These are phyloP conservation scores for Hanseniaspora gamundiae DNA, from an alignment of 1,139 yeast species.

Conservation along the genomic window DNA sequence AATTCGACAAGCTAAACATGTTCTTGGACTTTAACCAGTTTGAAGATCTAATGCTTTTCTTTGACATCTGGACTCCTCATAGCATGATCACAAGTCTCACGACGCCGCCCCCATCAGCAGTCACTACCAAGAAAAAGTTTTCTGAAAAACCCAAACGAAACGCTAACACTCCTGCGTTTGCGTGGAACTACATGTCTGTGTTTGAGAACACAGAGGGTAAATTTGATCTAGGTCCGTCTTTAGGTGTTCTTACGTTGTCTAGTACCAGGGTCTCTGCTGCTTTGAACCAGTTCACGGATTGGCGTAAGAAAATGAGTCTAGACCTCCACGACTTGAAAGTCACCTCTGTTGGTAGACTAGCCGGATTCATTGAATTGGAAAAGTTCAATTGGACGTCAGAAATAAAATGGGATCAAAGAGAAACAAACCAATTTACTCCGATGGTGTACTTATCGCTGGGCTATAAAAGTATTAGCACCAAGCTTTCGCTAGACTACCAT, in stretches of 20 bases:
- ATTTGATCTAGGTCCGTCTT: slow-evolving; percentile 72
- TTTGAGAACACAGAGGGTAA: slow-evolving; percentile 41
- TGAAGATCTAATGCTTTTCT: slow-evolving; percentile 73
- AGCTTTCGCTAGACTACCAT: slow-evolving; percentile 72
- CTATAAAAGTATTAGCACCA: slow-evolving; percentile 41
- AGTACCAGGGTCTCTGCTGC: slow-evolving; percentile 58
- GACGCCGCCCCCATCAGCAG: not conserved
- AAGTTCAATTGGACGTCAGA: slow-evolving; percentile 50
- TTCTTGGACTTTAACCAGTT: slow-evolving; percentile 72
- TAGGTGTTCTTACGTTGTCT: slow-evolving; percentile 50
- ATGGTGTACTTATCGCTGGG: slow-evolving; percentile 52
- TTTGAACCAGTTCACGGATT: slow-evolving; percentile 52
- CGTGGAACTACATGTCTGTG: slow-evolving; percentile 60
- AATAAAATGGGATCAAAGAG: slow-evolving; percentile 47
- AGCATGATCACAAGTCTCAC: slow-evolving; percentile 5
- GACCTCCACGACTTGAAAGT: slow-evolving; percentile 47
- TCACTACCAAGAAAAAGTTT: not conserved
- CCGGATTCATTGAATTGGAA: slow-evolving; percentile 47
- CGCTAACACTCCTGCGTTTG: slow-evolving; percentile 52
- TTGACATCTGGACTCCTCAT: slow-evolving; percentile 70
- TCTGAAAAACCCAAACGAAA: slow-evolving; percentile 27
- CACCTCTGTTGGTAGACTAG: slow-evolving; percentile 61
- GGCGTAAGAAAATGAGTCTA: slow-evolving; percentile 60
- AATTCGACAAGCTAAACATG: slow-evolving; percentile 24
- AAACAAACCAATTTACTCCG: slow-evolving; percentile 46